These are phyloP conservation scores for Cystobasidium pallidum DNA, from an alignment of 1,284 basidiomycete species.

Conservation along the genomic window DNA sequence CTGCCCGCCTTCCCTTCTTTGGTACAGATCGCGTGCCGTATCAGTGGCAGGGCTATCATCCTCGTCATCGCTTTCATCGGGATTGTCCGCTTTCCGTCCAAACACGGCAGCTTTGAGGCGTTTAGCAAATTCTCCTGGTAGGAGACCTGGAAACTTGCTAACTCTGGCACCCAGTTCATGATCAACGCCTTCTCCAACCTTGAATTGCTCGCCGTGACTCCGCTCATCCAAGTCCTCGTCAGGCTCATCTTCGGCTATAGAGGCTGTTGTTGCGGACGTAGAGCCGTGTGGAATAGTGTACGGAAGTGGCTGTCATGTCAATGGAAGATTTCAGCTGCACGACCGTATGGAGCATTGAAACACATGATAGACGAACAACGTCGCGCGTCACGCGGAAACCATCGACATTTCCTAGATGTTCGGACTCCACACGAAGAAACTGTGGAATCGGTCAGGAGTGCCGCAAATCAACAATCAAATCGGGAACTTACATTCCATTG, in stretches of 20 bases:
- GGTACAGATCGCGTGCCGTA: not conserved
- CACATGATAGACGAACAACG: slow-evolving; percentile 25
- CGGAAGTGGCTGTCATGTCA: slow-evolving; percentile 17
- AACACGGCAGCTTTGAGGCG: slow-evolving; percentile 34
- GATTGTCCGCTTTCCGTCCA: not conserved
- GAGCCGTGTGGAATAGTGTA: slow-evolving; percentile 27
- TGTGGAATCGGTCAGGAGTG: not conserved
- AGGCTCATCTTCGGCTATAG: slow-evolving; percentile 2
- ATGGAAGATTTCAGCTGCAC: not conserved
- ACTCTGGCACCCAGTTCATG: slow-evolving; percentile 25
- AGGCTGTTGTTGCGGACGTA: slow-evolving; percentile 9
- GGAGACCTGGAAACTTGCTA: slow-evolving; percentile 22
- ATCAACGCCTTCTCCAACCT: slow-evolving; percentile 9
- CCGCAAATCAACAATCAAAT: slow-evolving; percentile 6
- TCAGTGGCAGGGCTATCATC: slow-evolving; percentile 42
- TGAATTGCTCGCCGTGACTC: slow-evolving; percentile 9
- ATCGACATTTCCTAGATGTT: slow-evolving; percentile 42
- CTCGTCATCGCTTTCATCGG: slow-evolving; percentile 43
- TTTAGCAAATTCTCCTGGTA: slow-evolving; percentile 33
- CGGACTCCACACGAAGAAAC: slow-evolving; percentile 42
- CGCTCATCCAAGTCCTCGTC: slow-evolving; percentile 22
- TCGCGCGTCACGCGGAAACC: slow-evolving; percentile 45
- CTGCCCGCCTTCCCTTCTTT: not conserved
- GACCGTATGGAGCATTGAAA: not conserved
- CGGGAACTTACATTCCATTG: slow-evolving; percentile 39